phyloP scores from a whole-genome alignment of 2,329 filamentous ascomycete species.

The Colletotrichum costaricense region DNA sequence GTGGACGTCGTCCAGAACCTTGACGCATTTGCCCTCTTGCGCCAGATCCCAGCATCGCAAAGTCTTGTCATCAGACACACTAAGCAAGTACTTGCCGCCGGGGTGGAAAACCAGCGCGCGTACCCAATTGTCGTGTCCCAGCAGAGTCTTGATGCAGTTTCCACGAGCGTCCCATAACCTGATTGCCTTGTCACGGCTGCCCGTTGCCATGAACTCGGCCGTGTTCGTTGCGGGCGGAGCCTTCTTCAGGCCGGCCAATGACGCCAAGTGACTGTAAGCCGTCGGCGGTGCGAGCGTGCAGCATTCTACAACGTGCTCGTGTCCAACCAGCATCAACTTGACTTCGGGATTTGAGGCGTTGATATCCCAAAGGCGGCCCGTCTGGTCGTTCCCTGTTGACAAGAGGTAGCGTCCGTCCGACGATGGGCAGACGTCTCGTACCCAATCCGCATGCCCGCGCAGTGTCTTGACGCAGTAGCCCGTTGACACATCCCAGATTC shows the following conservation, averaged over 20 bases:
- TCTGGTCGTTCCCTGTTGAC: slow-evolving; percentile 85
- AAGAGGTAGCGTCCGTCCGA: slow-evolving; percentile 85
- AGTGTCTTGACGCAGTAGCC: slow-evolving; percentile 95
- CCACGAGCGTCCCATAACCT: slow-evolving; percentile 89
- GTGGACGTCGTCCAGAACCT: slow-evolving; percentile 81
- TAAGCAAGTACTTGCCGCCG: slow-evolving; percentile 89
- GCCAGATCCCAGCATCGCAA: slow-evolving; percentile 93
- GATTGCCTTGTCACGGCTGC: slow-evolving; percentile 90
- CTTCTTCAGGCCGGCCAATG: slow-evolving; percentile 85
- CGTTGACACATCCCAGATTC: slow-evolving; percentile 93
- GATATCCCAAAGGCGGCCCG: slow-evolving; percentile 87
- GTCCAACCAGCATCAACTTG: slow-evolving; percentile 84
- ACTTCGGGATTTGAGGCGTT: slow-evolving; percentile 74
- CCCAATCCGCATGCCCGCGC: slow-evolving; percentile 87
- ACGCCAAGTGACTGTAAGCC: slow-evolving; percentile 80
- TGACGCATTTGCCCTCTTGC: slow-evolving; percentile 92
- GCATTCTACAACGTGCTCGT: slow-evolving; percentile 89
- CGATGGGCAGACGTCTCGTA: slow-evolving; percentile 87
- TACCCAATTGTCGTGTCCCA: slow-evolving; percentile 96
- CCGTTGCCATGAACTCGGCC: slow-evolving; percentile 91
- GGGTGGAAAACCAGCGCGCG: slow-evolving; percentile 89
- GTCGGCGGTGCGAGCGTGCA: slow-evolving; percentile 86
- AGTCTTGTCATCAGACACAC: slow-evolving; percentile 89
- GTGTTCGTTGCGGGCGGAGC: slow-evolving; percentile 78
- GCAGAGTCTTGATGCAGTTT: slow-evolving; percentile 83